A percentile compares a stretch with the other conserved stretches of the same genome.
Conservation (phyloP, 371 early-diverging fungal species). For the Zopfochytrium polystomum region DNA sequence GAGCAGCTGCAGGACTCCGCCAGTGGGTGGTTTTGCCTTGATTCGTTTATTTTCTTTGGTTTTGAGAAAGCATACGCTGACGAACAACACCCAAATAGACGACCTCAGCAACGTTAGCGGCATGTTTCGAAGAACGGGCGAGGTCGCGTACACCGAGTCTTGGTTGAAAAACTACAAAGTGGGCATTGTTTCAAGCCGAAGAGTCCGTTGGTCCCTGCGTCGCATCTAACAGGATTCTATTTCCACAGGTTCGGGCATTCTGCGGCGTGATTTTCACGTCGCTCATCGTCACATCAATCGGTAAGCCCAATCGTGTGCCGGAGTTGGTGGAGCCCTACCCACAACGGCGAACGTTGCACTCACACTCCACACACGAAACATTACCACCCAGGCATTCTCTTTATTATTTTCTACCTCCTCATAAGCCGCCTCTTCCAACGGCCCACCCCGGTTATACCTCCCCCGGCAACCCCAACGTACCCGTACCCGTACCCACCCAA, state of each 20-base stretch:
- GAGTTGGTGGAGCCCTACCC: neutral
- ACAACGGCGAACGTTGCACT: neutral
- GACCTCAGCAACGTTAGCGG: conserved; percentile 1
- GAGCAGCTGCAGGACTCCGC: neutral
- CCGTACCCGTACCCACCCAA: conserved; percentile 11
- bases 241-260: conserved; percentile 2
- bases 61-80: neutral
- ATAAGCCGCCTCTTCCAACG: neutral
- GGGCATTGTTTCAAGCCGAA: neutral
- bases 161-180: conserved; percentile 10
- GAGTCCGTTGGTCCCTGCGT: neutral
- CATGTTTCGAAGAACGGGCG: conserved; percentile 2
- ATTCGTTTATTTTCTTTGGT: neutral
- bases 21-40: neutral
- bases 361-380: neutral
- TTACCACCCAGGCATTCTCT: neutral
- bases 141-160: neutral
- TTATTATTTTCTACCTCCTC: neutral
- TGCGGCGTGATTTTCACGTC: conserved; percentile 8
- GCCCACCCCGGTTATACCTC: neutral
- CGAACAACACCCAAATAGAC: neutral
- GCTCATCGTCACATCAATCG: neutral
- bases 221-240: neutral
- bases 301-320: neutral
- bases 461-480: neutral